A percentile compares a stretch with the other conserved stretches of the same genome.
Conservation (phyloP, 2,329 filamentous ascomycete species). For the Aspergillus fumigatus region DNA sequence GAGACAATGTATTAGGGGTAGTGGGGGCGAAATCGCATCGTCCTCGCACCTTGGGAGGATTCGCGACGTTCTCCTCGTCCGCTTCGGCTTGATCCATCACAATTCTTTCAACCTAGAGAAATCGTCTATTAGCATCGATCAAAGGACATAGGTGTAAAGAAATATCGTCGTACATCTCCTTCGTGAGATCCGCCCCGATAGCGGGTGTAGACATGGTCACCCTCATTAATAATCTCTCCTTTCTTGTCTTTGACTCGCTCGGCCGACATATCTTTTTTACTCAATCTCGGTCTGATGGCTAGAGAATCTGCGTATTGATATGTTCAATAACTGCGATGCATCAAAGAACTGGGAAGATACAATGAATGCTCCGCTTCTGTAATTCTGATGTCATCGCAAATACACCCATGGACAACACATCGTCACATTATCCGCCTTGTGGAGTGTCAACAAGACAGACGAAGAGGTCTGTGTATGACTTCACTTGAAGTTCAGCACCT, state of each 20-base stretch:
- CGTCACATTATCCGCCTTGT: neutral
- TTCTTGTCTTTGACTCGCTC: conserved; percentile 19
- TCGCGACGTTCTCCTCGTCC: conserved; percentile 18
- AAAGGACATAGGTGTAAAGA: neutral
- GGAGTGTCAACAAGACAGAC: neutral
- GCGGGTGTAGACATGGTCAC: conserved; percentile 20
- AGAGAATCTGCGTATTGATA: neutral
- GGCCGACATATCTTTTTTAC: conserved; percentile 12
- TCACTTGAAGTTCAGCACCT: neutral
- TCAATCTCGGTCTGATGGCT: neutral
- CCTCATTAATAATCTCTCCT: conserved; percentile 17
- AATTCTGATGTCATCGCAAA: neutral
- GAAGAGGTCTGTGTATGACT: neutral
- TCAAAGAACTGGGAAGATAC: neutral
- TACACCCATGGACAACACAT: neutral
- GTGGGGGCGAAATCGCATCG: neutral
- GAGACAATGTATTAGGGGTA: neutral
- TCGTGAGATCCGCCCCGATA: conserved; percentile 20
- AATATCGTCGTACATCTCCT: conserved; percentile 15
- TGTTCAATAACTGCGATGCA: neutral
- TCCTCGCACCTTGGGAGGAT: conserved; percentile 22
- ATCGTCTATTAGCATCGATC: neutral
- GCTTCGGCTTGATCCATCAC: conserved; percentile 19
- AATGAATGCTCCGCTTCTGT: neutral
- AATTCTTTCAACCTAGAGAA: conserved; percentile 18